Evolutionary conservation across 331 rosid species (phyloP), one percentile per base, ranked within the genome.

Genomic region (Spiraea crenata): DNA sequence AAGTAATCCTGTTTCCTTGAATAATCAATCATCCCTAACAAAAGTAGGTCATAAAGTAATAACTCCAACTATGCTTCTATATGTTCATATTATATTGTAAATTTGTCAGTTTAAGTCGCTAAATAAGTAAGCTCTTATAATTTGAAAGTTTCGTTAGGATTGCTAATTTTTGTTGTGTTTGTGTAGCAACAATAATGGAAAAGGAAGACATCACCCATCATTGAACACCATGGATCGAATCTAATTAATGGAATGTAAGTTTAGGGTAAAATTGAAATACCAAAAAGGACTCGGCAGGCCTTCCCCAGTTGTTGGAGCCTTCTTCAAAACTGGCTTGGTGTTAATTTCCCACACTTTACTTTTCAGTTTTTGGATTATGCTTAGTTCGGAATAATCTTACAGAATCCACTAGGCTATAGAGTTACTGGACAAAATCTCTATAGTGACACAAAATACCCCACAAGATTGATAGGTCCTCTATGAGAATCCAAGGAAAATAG

Each of bases 401-500:
- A 77, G 50, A 77, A 5, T 16, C 82, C 80, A 64, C 73, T 58
- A 67, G 62, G 63, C 42, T 56, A 51, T 71, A 76, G 48, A 72
- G 45, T 68, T 38, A 47, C 25, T 63, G 65, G 75, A 25, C 74
- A 75, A 57, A 71, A 79, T 70, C 57, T 69, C 65, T 64, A 76
- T 56, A 71, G 75, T 65, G 83, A 79, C 88, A 77, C 59, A 63
- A 82, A 80, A 79, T 57, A 78, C 66, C 19, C 63, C 39, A 57
- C 67, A 78, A 80, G 57, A n/a, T 71, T 71, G 82, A 74, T 67
- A 71, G 77, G 71, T 64, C 68, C 55, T 38, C 69, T 31, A 59
- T 45, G 50, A 76, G 89, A 87, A 87, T 85, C 92, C 89, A 83
- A 76, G 69, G 77, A 66, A 44, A 85, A 63, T 60, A 58, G 83